Conservation (phyloP, 2,329 filamentous ascomycete genomes). For the Paecilomyces variotii region DNA sequence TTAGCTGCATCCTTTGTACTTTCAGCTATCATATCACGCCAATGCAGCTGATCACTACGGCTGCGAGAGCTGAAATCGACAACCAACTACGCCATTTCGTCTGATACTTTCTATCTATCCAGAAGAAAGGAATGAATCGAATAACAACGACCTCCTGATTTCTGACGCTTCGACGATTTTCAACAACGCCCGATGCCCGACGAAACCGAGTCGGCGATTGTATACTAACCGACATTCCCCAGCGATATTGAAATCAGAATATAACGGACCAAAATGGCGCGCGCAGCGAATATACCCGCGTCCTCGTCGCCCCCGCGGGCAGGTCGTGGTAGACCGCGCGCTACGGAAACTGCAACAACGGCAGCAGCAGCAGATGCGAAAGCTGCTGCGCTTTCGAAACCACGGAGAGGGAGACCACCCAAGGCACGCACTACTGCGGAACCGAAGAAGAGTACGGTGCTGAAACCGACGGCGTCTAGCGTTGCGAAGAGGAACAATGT, state of each 20-base stretch:
- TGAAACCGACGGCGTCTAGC: conserved; percentile 3
- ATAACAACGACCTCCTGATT: neutral
- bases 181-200: neutral
- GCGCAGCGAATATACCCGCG: conserved; percentile 17
- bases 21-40: neutral
- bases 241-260: neutral
- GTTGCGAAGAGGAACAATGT: conserved; percentile 1
- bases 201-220: neutral
- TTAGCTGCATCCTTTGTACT: neutral
- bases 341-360: neutral
- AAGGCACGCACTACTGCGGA: conserved; percentile 6
- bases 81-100: neutral
- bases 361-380: conserved; percentile 1
- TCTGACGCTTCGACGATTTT: too few species aligned
- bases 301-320: conserved; percentile 12
- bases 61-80: neutral
- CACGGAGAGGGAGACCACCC: neutral
- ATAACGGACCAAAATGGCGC: conserved; percentile 12
- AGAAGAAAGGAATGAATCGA: neutral
- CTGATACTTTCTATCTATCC: too few species aligned
- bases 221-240: neutral
- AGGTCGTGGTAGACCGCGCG: conserved; percentile 12
- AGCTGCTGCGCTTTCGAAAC: conserved; percentile 4
- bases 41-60: neutral
- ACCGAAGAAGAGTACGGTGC: conserved; percentile 6